These are phyloP conservation scores for Leptographium radiaticola DNA, from an alignment of 2,329 filamentous ascomycete genomes.

Conservation along the genomic window DNA sequence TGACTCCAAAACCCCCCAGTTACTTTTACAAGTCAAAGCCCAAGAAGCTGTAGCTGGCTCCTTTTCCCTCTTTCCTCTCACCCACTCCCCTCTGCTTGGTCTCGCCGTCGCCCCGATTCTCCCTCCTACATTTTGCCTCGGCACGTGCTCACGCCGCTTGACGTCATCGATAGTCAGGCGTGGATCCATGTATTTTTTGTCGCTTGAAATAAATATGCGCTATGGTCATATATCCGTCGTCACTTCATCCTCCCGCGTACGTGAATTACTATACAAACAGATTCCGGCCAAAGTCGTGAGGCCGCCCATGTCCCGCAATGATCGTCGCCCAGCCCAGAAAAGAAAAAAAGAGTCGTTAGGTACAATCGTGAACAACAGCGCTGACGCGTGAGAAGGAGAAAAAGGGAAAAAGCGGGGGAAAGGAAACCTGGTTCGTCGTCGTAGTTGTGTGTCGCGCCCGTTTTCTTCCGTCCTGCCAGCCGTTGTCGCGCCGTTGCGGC, in stretches of 20 bases:
- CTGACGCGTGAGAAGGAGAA: not conserved
- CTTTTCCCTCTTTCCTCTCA: not conserved
- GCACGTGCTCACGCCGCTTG: not conserved
- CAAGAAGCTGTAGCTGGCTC: slow-evolving; percentile 16
- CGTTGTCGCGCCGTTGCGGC: not conserved
- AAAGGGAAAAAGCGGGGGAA: not conserved
- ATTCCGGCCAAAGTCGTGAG: not conserved
- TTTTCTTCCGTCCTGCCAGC: not conserved
- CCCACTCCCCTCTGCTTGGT: not conserved
- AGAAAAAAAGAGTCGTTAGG: not conserved
- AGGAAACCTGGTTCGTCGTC: not conserved
- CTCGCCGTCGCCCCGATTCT: not conserved
- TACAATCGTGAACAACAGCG: not conserved
- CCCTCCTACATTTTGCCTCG: not conserved
- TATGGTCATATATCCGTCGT: not conserved
- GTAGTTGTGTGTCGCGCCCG: not conserved
- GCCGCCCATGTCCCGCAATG: not conserved
- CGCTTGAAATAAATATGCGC: not conserved
- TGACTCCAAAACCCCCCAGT: slow-evolving; percentile 11
- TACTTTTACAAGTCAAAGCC: slow-evolving; percentile 23
- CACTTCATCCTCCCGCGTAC: not conserved
- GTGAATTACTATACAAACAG: slow-evolving; percentile 1
- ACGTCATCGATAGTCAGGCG: not conserved
- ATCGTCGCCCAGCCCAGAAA: not conserved
- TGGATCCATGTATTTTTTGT: not conserved